These are phyloP conservation scores for Arachnopeziza araneosa DNA, from an alignment of 2,329 filamentous ascomycete genomes.

Conservation along the genomic window DNA sequence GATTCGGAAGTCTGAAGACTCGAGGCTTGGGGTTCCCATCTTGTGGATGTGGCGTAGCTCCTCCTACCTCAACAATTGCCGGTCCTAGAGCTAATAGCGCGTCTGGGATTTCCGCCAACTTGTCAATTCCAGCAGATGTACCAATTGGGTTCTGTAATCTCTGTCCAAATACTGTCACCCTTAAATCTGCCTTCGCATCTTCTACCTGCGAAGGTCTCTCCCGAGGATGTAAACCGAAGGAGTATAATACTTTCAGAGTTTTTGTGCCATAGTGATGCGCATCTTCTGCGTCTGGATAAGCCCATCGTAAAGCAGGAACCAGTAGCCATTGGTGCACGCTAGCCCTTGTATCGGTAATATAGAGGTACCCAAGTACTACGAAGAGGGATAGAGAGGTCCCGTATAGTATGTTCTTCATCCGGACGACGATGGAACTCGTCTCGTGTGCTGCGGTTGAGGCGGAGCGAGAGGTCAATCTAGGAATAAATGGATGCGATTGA, in stretches of 20 bases:
- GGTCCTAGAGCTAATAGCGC: slow-evolving; percentile 79
- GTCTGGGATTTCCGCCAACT: slow-evolving; percentile 84
- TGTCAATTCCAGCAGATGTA: slow-evolving; percentile 93
- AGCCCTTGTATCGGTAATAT: slow-evolving; percentile 69
- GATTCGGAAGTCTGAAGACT: slow-evolving; percentile 77
- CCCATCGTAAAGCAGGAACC: slow-evolving; percentile 57
- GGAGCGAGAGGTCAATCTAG: slow-evolving; percentile 8
- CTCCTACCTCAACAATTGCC: slow-evolving; percentile 85
- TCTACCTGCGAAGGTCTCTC: slow-evolving; percentile 49
- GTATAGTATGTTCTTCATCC: slow-evolving; percentile 44
- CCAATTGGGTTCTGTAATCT: slow-evolving; percentile 79
- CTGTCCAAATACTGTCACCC: slow-evolving; percentile 65
- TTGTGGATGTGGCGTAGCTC: slow-evolving; percentile 82
- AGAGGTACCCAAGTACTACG: slow-evolving; percentile 51
- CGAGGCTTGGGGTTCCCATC: slow-evolving; percentile 81
- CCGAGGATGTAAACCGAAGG: slow-evolving; percentile 70
- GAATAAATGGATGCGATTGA: slow-evolving; percentile 13
- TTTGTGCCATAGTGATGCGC: slow-evolving; percentile 79
- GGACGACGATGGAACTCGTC: slow-evolving; percentile 34
- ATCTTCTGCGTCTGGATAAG: slow-evolving; percentile 77
- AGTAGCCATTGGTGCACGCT: slow-evolving; percentile 63
- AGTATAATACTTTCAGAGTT: slow-evolving; percentile 66
- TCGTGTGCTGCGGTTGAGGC: slow-evolving; percentile 22
- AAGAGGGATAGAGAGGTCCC: slow-evolving; percentile 48
- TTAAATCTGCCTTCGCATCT: slow-evolving; percentile 33